Percentiles rank a stretch among this genome's conserved stretches.
phyloP scores from a whole-genome alignment of 176 grass and related monocot species.

The Metroxylon sagu region DNA sequence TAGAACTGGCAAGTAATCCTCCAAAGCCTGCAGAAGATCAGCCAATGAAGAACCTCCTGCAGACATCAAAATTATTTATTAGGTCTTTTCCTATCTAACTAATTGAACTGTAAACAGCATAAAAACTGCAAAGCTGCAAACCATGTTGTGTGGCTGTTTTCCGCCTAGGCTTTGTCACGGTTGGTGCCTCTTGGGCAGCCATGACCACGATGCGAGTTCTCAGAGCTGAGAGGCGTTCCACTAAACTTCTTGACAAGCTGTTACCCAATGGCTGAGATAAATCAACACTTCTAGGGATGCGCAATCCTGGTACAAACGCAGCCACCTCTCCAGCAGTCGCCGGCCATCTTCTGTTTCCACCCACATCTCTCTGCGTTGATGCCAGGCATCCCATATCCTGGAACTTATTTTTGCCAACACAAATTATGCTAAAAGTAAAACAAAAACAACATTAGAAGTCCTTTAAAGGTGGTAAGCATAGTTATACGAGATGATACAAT shows the following conservation, averaged over 20 bases:
- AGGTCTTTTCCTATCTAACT: neutral
- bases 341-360: slow-evolving; percentile 8
- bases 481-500: neutral
- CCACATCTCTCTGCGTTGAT: slow-evolving; percentile 7
- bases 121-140: neutral
- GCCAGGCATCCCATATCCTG: slow-evolving; percentile 15
- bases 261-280: slow-evolving; percentile 6
- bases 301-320: slow-evolving; percentile 21
- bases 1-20: slow-evolving; percentile 23
- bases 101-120: neutral
- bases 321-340: slow-evolving; percentile 13
- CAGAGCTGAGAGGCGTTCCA: slow-evolving; percentile 16
- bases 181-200: slow-evolving; percentile 18
- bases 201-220: slow-evolving; percentile 20
- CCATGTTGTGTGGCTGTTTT: slow-evolving; percentile 15
- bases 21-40: slow-evolving; percentile 18
- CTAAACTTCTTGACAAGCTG: slow-evolving; percentile 13
- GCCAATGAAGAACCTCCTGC: slow-evolving; percentile 20
- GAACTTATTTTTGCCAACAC: neutral
- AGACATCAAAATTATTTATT: neutral
- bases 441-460: too few relatives aligned
- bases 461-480: too few relatives aligned
- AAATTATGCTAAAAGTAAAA: too few relatives aligned
- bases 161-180: slow-evolving; percentile 5
- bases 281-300: slow-evolving; percentile 14